Evolutionary conservation across 2,329 filamentous ascomycete species (phyloP), one percentile per base, ranked within the genome.

Genomic region (Fusarium euwallaceae): DNA sequence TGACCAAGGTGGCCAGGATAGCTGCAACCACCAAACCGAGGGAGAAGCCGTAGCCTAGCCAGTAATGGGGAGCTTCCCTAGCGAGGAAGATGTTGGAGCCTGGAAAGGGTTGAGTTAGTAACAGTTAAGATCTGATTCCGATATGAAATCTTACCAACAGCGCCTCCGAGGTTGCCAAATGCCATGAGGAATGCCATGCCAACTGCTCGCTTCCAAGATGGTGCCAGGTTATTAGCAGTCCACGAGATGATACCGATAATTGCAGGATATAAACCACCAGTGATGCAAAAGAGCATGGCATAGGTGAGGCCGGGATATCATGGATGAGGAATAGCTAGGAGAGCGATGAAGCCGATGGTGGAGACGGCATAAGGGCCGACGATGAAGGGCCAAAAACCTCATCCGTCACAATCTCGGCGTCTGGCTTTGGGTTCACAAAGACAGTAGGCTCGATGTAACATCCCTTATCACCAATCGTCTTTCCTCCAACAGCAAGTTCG

Each of bases 301-400:
- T 48, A 48, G 4, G 43, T 48, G 14, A 48, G 43, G 6, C 43
- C 43, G 11, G 43, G 43, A 24, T 48, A 48, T 48, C 43, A 10
- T 24, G 43, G 43, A 20, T 48, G 20, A 14, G 20, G 43, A 20
- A 48, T 24, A 20, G 43, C 43, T 10, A 48, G 11, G 5, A 48
- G 43, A 20, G 55, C 66, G n/a, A 69, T 41, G 10, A 39, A 48
- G 4, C 66, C 61, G 85, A 58, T 20, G 9, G 37, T 22, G 1
- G 66, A 64, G 8, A 64, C 27, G 14, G 37, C 41, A n/a, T 61
- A 69, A 3, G 61, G 55, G 2, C 29, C 24, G 5, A 34, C 61
- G 12, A 69, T 55, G 14, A 69, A 69, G 5, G 55, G 61, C 89
- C 88, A 73, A 91, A 91, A 45, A 91, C 87, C 77, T 91, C 88